Evolutionary conservation across 768 basidiomycete species (phyloP).

Genomic region (Tricholoma sp.): DNA sequence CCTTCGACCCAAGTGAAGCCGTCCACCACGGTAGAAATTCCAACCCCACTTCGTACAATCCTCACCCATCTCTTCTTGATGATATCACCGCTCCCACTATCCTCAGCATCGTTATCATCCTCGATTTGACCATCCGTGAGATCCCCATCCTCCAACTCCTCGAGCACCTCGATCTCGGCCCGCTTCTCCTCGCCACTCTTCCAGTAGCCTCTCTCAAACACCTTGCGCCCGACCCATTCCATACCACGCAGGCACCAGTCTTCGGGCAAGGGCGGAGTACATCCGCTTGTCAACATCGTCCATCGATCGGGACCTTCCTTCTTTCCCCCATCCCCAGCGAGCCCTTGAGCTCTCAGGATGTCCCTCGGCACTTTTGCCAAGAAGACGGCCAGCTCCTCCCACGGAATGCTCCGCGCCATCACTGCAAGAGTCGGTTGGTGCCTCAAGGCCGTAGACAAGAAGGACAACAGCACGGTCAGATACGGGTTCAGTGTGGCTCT

Average conservation of each 20-base stretch:
- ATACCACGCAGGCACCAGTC: slow-evolving; percentile 96
- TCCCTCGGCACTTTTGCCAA: slow-evolving; percentile 56
- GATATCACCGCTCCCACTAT: slow-evolving; percentile 30
- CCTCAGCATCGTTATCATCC: slow-evolving; percentile 53
- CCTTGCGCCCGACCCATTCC: slow-evolving; percentile 90
- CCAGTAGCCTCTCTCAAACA: slow-evolving; percentile 96
- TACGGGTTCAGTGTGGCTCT: slow-evolving; percentile 75
- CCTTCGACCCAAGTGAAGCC: slow-evolving; percentile 69
- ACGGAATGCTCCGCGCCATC: slow-evolving; percentile 79
- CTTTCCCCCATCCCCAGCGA: slow-evolving; percentile 24
- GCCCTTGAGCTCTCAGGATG: slow-evolving; percentile 42
- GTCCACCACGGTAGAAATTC: slow-evolving; percentile 62
- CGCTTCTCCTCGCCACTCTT: slow-evolving; percentile 63
- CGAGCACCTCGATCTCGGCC: slow-evolving; percentile 77
- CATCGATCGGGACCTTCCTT: slow-evolving; percentile 41
- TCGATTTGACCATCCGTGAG: slow-evolving; percentile 78
- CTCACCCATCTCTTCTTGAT: slow-evolving; percentile 66
- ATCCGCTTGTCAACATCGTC: slow-evolving; percentile 65
- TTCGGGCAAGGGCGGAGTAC: slow-evolving; percentile 74
- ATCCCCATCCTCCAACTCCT: slow-evolving; percentile 51
- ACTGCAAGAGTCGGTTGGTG: slow-evolving; percentile 54
- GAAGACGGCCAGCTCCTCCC: slow-evolving; percentile 66
- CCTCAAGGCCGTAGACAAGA: slow-evolving; percentile 73
- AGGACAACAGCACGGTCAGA: slow-evolving; percentile 81
- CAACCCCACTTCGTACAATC: slow-evolving; percentile 63